A percentile compares a stretch with the other conserved stretches of the same genome.
These are phyloP conservation scores for Trichocladium uniseriatum DNA, from an alignment of 495 filamentous ascomycete genomes.

Conservation along the genomic window DNA sequence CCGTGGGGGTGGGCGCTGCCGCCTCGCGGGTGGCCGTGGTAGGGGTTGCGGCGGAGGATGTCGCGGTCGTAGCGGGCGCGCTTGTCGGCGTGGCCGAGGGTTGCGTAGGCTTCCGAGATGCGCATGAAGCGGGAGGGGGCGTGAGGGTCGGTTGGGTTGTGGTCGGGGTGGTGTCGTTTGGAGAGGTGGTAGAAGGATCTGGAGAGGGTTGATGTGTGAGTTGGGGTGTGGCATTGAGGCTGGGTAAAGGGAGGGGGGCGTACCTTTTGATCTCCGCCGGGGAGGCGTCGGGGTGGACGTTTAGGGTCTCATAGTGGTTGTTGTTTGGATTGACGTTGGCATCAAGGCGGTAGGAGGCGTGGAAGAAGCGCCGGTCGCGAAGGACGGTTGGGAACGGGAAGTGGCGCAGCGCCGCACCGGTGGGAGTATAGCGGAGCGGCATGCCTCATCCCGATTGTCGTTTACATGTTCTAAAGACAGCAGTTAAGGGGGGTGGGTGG, in stretches of 20 bases:
- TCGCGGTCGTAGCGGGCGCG: slow-evolving; percentile 75
- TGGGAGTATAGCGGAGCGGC: slow-evolving; percentile 34
- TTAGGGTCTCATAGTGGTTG: slow-evolving; percentile 78
- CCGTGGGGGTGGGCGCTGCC: slow-evolving; percentile 18
- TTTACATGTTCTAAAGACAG: slow-evolving; percentile 4
- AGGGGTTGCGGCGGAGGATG: slow-evolving; percentile 21
- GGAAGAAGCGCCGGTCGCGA: slow-evolving; percentile 28
- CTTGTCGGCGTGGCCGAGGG: slow-evolving; percentile 60
- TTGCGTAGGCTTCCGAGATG: slow-evolving; percentile 78
- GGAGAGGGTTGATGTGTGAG: slow-evolving; percentile 3
- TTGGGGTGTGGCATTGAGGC: neutral
- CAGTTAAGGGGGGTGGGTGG: neutral
- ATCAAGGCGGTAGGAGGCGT: slow-evolving; percentile 31
- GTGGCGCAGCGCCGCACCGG: slow-evolving; percentile 19
- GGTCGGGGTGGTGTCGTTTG: slow-evolving; percentile 89
- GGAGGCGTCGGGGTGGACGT: slow-evolving; percentile 58
- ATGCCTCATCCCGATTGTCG: slow-evolving; percentile 41
- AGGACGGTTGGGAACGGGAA: slow-evolving; percentile 2
- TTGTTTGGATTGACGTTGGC: slow-evolving; percentile 16
- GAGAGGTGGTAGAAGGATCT: slow-evolving; percentile 89
- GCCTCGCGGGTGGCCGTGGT: slow-evolving; percentile 4
- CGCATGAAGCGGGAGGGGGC: slow-evolving; percentile 71
- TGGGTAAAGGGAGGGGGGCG: neutral
- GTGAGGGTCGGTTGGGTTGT: slow-evolving; percentile 64
- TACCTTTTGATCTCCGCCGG: slow-evolving; percentile 78